phyloP scores from a whole-genome alignment of 257 asterid genomes.

The Solanum sitiens region DNA sequence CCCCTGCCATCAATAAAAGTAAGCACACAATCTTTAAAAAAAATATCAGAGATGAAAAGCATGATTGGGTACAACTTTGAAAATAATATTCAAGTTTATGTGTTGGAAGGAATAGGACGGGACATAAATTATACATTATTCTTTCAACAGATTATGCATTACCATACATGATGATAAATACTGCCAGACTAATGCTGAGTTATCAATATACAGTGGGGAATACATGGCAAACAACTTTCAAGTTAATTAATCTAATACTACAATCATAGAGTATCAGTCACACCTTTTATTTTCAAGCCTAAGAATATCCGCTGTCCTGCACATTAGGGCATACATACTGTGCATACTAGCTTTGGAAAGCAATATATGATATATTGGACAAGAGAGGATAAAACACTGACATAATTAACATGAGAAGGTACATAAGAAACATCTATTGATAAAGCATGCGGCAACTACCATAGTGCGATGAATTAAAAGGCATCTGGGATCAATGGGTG shows the following conservation, averaged over 20 bases:
- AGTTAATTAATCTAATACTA: not conserved
- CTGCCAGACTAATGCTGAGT: not conserved
- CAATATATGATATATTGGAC: not conserved
- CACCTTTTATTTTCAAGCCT: not conserved
- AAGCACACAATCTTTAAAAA: not conserved
- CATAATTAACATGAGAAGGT: not conserved
- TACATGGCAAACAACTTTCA: not conserved
- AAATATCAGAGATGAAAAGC: not conserved
- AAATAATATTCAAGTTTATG: not conserved
- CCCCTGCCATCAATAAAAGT: constrained; percentile 49
- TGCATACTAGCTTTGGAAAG: not conserved
- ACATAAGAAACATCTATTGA: not conserved
- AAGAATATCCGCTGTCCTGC: not conserved
- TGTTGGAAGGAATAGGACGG: not conserved
- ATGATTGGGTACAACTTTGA: not conserved
- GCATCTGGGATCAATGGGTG: not conserved
- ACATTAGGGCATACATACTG: not conserved
- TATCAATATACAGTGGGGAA: not conserved
- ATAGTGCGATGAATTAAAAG: not conserved
- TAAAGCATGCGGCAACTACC: not conserved
- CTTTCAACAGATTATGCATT: not conserved
- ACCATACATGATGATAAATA: not conserved
- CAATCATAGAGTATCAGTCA: not conserved
- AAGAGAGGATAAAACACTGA: not conserved
- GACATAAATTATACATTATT: not conserved